A percentile compares a stretch with the other conserved stretches of the same genome.
phyloP scores from a whole-genome alignment of 1,284 basidiomycete genomes.

The Porodaedalea pini region DNA sequence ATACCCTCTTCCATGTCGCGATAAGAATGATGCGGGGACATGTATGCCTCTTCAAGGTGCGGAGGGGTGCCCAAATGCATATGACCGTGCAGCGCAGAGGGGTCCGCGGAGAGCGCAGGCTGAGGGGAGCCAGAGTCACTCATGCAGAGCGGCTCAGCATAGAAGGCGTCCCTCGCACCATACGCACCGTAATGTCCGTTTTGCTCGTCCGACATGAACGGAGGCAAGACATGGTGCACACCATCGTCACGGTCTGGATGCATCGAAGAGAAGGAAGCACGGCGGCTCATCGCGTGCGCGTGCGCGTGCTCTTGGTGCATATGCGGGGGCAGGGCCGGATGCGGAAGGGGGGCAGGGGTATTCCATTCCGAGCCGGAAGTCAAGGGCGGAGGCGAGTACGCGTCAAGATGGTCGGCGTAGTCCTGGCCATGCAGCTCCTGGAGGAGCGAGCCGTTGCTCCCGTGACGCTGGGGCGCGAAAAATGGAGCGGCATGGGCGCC shows the following conservation, averaged over 20 bases:
- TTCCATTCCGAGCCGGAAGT: slow-evolving; percentile 30
- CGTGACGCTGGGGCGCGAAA: slow-evolving; percentile 38
- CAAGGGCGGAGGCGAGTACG: slow-evolving; percentile 36
- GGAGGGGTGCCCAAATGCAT: slow-evolving; percentile 18
- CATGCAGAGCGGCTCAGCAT: slow-evolving; percentile 39
- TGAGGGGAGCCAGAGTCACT: slow-evolving; percentile 41
- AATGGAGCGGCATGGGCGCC: slow-evolving; percentile 32
- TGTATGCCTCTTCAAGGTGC: slow-evolving; percentile 28
- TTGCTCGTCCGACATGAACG: slow-evolving; percentile 33
- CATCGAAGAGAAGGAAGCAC: slow-evolving; percentile 71
- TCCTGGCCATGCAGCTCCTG: slow-evolving; percentile 59
- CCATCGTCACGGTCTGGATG: slow-evolving; percentile 55
- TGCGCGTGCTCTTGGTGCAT: slow-evolving; percentile 36
- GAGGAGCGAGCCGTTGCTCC: slow-evolving; percentile 47
- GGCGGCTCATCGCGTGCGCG: slow-evolving; percentile 41
- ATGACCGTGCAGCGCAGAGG: slow-evolving; percentile 28
- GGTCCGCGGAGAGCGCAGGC: slow-evolving; percentile 33
- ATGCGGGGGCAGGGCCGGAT: slow-evolving; percentile 28
- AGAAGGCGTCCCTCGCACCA: slow-evolving; percentile 37
- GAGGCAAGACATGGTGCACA: slow-evolving; percentile 29
- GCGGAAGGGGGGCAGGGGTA: slow-evolving; percentile 35
- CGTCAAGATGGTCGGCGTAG: slow-evolving; percentile 33
- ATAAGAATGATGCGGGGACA: slow-evolving; percentile 45
- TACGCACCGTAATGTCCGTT: slow-evolving; percentile 34
- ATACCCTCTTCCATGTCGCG: slow-evolving; percentile 50